Evolutionary conservation across 2,329 filamentous ascomycete species (phyloP).

Genomic region (Aspergillus sp.): DNA sequence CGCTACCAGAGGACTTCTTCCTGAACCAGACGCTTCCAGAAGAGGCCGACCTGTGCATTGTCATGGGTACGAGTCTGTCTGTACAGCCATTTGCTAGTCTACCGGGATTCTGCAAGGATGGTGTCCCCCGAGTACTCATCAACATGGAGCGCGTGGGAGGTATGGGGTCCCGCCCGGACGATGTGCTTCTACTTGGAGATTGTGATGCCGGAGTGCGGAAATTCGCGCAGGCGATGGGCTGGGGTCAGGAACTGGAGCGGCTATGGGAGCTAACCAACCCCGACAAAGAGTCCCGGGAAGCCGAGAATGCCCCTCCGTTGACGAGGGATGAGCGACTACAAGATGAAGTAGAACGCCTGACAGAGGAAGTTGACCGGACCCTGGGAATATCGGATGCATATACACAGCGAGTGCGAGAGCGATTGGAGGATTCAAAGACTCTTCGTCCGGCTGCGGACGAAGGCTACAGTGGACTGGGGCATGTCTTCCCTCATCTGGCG

Average conservation of each 20-base stretch:
- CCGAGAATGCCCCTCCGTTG: constrained; percentile 31
- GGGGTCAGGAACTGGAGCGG: constrained; percentile 75
- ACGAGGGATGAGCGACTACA: constrained; percentile 53
- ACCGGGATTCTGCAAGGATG: constrained; percentile 58
- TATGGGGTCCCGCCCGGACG: constrained; percentile 71
- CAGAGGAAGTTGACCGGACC: constrained; percentile 54
- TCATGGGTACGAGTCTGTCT: constrained; percentile 82
- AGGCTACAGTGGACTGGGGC: constrained; percentile 19
- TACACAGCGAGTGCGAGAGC: constrained; percentile 33
- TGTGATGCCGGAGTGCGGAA: constrained; percentile 78
- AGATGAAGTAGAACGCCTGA: constrained; percentile 55
- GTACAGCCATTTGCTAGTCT: constrained; percentile 88
- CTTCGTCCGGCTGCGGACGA: not conserved
- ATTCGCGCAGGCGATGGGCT: constrained; percentile 76
- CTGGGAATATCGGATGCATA: constrained; percentile 46
- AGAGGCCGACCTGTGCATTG: constrained; percentile 70
- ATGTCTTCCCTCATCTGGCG: constrained; percentile 34
- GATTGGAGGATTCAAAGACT: constrained; percentile 12
- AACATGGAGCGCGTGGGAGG: constrained; percentile 81
- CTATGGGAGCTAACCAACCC: constrained; percentile 68
- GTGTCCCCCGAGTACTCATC: constrained; percentile 73
- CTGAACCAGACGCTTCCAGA: constrained; percentile 50
- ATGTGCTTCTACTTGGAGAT: constrained; percentile 76
- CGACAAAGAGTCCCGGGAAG: constrained; percentile 50
- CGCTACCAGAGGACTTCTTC: constrained; percentile 63